Percentiles rank a stretch among this genome's conserved stretches.
Conservation (phyloP, 1,139 yeast genomes). For the Blastobotrys raffinosifermentans region DNA sequence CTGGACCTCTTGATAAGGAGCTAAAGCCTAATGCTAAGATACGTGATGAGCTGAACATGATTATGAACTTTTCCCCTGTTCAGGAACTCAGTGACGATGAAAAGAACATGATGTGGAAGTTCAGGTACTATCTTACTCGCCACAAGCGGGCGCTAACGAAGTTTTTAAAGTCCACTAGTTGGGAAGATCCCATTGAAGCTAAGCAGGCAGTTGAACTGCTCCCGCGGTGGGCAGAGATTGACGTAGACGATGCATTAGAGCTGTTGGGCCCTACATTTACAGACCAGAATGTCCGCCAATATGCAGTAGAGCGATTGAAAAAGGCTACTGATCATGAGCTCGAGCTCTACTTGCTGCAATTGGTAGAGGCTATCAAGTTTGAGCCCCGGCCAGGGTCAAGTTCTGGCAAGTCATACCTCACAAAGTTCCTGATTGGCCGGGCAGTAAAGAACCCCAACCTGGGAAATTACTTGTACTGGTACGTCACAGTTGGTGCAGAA, state of each 20-base stretch:
- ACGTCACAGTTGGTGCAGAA: constrained; percentile 70
- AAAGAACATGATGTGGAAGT: constrained; percentile 87
- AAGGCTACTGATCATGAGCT: constrained; percentile 77
- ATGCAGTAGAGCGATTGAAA: constrained; percentile 80
- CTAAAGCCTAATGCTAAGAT: constrained; percentile 83
- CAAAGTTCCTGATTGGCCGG: constrained; percentile 69
- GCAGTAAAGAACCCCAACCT: constrained; percentile 60
- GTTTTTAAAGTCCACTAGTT: constrained; percentile 77
- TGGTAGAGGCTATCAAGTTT: constrained; percentile 88
- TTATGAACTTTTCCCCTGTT: constrained; percentile 75
- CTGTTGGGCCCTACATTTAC: constrained; percentile 67
- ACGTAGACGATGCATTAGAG: constrained; percentile 90
- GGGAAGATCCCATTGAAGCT: constrained; percentile 80
- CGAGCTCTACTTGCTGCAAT: constrained; percentile 73
- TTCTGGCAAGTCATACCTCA: constrained; percentile 47
- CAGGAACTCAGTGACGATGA: constrained; percentile 77
- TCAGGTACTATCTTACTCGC: constrained; percentile 75
- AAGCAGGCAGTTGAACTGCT: constrained; percentile 64
- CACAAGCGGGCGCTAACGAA: constrained; percentile 75
- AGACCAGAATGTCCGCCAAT: constrained; percentile 56
- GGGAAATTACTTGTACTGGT: constrained; percentile 89
- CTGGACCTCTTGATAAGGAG: constrained; percentile 72
- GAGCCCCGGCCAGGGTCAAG: constrained; percentile 36
- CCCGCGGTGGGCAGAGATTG: constrained; percentile 65
- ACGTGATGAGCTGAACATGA: constrained; percentile 63